Percentiles rank a stretch among this genome's conserved stretches.
Conservation (phyloP, 2,329 filamentous ascomycete genomes). For the Paracorniculantispora psalliotae region DNA sequence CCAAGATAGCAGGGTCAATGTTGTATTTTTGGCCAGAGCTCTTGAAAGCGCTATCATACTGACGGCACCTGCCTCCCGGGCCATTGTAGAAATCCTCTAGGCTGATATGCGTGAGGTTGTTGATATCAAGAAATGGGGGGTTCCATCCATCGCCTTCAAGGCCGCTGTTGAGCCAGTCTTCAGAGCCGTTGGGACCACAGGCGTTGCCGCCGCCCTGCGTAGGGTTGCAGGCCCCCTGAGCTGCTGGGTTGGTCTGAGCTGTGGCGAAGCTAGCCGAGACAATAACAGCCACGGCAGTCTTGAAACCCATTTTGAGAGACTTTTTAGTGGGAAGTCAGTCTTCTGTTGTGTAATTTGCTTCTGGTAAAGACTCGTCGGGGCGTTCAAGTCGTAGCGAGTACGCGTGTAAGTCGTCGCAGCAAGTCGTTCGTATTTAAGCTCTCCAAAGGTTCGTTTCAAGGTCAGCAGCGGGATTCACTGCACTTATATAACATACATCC, state of each 20-base stretch:
- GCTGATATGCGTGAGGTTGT: slow-evolving; percentile 22
- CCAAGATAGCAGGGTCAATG: slow-evolving; percentile 29
- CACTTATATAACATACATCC: too few species aligned
- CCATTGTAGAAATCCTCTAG: slow-evolving; percentile 22
- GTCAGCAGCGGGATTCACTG: background rate
- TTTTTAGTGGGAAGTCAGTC: background rate
- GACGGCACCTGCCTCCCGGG: slow-evolving; percentile 21
- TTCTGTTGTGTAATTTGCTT: background rate
- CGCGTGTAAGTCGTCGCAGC: background rate
- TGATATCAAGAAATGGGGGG: slow-evolving; percentile 28
- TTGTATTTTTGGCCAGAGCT: slow-evolving; percentile 25
- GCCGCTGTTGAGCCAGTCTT: slow-evolving; percentile 27
- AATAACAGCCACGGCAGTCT: background rate
- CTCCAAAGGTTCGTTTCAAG: background rate
- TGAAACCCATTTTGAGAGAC: background rate
- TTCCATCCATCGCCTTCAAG: slow-evolving; percentile 26
- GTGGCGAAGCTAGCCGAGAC: background rate
- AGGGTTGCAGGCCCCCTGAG: slow-evolving; percentile 19
- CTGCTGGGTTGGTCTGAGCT: slow-evolving; percentile 11
- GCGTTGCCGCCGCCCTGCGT: slow-evolving; percentile 18
- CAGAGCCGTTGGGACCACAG: slow-evolving; percentile 22
- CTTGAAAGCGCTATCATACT: slow-evolving; percentile 31
- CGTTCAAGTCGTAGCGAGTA: background rate
- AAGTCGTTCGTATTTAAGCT: background rate
- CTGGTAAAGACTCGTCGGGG: too few species aligned